A percentile compares a stretch with the other conserved stretches of the same genome.
phyloP scores from a whole-genome alignment of 1,139 yeast genomes.

The Taphrina populina region DNA sequence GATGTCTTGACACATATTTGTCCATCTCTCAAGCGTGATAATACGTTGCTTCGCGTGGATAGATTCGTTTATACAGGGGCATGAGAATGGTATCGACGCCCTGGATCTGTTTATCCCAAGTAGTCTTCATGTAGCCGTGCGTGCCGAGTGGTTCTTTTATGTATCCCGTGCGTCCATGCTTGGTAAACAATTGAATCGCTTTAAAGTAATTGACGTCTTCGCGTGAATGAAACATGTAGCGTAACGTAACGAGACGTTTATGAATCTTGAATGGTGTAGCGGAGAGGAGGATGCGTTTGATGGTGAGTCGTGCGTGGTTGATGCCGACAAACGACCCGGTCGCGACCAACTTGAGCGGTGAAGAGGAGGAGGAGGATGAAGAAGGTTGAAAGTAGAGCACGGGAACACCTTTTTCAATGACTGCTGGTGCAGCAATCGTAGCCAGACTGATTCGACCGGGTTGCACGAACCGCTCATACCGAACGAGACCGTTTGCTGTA shows the following conservation, averaged over 20 bases:
- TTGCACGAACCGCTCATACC: slow-evolving; percentile 79
- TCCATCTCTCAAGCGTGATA: slow-evolving; percentile 1
- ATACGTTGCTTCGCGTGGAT: slow-evolving; percentile 31
- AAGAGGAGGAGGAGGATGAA: slow-evolving; percentile 56
- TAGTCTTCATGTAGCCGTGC: slow-evolving; percentile 96
- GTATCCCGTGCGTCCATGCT: slow-evolving; percentile 80
- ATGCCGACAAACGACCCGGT: slow-evolving; percentile 87
- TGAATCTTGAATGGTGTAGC: slow-evolving; percentile 96
- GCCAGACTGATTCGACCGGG: slow-evolving; percentile 75
- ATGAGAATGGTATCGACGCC: slow-evolving; percentile 93
- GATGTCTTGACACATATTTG: neutral
- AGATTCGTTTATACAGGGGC: slow-evolving; percentile 88
- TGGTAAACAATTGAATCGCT: slow-evolving; percentile 88
- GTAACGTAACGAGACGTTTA: slow-evolving; percentile 82
- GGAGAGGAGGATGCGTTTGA: slow-evolving; percentile 83
- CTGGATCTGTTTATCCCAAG: slow-evolving; percentile 83
- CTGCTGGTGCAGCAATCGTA: slow-evolving; percentile 84
- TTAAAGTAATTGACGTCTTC: slow-evolving; percentile 89
- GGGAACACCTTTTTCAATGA: slow-evolving; percentile 62
- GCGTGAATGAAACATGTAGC: slow-evolving; percentile 95
- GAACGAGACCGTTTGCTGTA: slow-evolving; percentile 80
- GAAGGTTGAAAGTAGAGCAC: slow-evolving; percentile 52
- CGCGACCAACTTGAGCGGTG: slow-evolving; percentile 67
- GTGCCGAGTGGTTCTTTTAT: slow-evolving; percentile 94
- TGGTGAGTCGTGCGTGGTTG: slow-evolving; percentile 79